phyloP scores from a whole-genome alignment of 169 alveolate genomes.

The Eimeria acervulina region DNA sequence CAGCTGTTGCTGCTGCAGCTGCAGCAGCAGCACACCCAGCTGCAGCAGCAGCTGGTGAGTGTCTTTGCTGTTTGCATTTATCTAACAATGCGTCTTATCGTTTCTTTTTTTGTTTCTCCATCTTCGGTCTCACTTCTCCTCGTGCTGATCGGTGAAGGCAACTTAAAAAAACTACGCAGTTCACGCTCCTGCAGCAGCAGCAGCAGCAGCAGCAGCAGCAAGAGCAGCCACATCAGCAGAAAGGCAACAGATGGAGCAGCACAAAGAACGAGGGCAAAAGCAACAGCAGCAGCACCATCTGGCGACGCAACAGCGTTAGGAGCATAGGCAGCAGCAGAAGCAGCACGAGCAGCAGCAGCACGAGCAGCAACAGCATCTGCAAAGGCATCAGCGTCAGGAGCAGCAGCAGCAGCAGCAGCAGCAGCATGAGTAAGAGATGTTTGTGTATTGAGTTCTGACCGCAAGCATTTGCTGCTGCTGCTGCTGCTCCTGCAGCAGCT shows the following conservation, averaged over 20 bases:
- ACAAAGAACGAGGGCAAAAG: not conserved
- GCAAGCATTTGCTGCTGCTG: no score
- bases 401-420: not conserved
- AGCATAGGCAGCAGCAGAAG: not conserved
- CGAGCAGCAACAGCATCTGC: no score
- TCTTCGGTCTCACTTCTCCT: not conserved
- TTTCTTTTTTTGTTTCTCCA: not conserved
- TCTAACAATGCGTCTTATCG: not conserved
- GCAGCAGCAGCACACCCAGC: conserved; percentile 10
- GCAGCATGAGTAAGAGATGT: no score
- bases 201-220: conserved; percentile 18
- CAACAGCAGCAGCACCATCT: not conserved
- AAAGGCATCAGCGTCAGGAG: not conserved
- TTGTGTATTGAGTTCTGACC: no score
- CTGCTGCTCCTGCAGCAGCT: not conserved
- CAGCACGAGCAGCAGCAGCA: not conserved
- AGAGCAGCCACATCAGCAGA: not conserved
- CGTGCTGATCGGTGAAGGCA: conserved; percentile 16
- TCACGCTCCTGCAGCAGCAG: conserved; percentile 45
- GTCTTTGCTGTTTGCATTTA: not conserved
- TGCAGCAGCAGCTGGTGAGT: conserved; percentile 4
- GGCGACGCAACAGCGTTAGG: no score
- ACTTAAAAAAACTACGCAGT: not conserved
- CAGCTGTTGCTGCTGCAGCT: conserved; percentile 27
- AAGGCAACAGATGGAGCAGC: not conserved